A percentile compares a stretch with the other conserved stretches of the same genome.
These are phyloP conservation scores for Bolboschoenus planiculmis DNA, from an alignment of 176 grass and related monocot species.

Conservation along the genomic window DNA sequence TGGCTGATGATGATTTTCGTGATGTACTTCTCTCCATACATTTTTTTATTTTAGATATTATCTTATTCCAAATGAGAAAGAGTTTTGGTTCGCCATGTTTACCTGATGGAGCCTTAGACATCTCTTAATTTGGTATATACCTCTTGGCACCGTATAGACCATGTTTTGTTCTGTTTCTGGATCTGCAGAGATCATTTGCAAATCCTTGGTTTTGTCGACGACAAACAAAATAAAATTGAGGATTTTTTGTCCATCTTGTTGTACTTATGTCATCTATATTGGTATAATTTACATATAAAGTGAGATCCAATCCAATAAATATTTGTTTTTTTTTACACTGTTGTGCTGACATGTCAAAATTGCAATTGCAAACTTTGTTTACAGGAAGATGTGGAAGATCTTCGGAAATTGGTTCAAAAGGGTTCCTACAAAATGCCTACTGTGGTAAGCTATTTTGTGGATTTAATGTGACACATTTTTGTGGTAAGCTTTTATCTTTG, in stretches of 20 bases:
- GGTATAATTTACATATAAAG: not conserved
- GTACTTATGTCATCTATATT: not conserved
- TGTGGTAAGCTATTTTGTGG: slow-evolving; percentile 51
- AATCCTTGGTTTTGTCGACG: not conserved
- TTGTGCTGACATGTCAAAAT: slow-evolving; percentile 12
- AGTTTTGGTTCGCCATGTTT: not conserved
- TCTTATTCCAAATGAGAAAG: not conserved
- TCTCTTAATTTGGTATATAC: not conserved
- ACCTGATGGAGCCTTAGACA: not conserved
- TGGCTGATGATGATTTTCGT: slow-evolving; percentile 62
- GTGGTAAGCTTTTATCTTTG: not conserved
- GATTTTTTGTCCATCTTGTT: slow-evolving; percentile 6
- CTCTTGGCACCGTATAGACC: not conserved
- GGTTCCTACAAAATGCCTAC: slow-evolving; percentile 51
- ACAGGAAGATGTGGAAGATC: slow-evolving; percentile 69
- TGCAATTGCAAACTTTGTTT: slow-evolving; percentile 24
- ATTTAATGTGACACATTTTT: not conserved
- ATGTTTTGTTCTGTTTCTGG: not conserved
- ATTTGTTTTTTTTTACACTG: not conserved
- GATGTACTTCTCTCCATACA: slow-evolving; percentile 45
- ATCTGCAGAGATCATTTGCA: not conserved
- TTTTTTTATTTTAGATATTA: slow-evolving; percentile 11
- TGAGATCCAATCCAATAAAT: not conserved
- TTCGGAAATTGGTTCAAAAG: slow-evolving; percentile 49
- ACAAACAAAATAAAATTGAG: not conserved